A percentile compares a stretch with the other conserved stretches of the same genome.
Conservation (phyloP, 2,329 filamentous ascomycete species). For the Dactylellina leptospora region DNA sequence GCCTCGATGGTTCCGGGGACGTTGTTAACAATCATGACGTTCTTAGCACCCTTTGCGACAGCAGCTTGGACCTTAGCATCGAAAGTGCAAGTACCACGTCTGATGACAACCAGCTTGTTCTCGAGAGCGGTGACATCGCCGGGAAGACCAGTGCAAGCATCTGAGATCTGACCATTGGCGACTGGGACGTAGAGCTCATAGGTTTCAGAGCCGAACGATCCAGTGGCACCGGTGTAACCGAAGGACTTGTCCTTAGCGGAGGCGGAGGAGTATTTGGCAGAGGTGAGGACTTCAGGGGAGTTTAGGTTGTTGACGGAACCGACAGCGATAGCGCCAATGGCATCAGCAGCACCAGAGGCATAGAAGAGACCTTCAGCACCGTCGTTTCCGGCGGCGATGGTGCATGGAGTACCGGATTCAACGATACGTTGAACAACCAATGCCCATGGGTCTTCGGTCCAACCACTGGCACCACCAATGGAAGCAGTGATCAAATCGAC, state of each 20-base stretch:
- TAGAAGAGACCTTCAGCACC: slow-evolving; percentile 65
- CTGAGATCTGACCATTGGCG: slow-evolving; percentile 59
- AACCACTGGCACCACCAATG: slow-evolving; percentile 60
- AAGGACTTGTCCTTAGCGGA: slow-evolving; percentile 58
- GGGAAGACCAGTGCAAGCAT: slow-evolving; percentile 67
- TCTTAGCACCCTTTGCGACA: slow-evolving; percentile 67
- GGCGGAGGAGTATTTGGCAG: slow-evolving; percentile 53
- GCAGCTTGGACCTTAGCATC: slow-evolving; percentile 67
- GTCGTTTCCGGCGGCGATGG: slow-evolving; percentile 66
- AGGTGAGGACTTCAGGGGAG: slow-evolving; percentile 58
- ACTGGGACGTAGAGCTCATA: slow-evolving; percentile 41
- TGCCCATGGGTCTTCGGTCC: slow-evolving; percentile 60
- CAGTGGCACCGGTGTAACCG: slow-evolving; percentile 56
- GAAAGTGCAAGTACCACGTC: slow-evolving; percentile 69
- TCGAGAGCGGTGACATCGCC: slow-evolving; percentile 68
- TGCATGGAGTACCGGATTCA: slow-evolving; percentile 64
- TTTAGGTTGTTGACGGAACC: slow-evolving; percentile 60
- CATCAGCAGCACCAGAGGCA: slow-evolving; percentile 61
- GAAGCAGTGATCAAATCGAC: slow-evolving; percentile 61
- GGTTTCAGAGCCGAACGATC: slow-evolving; percentile 36
- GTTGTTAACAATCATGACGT: slow-evolving; percentile 72
- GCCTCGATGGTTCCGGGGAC: slow-evolving; percentile 45
- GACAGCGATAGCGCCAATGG: slow-evolving; percentile 62
- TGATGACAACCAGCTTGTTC: slow-evolving; percentile 68
- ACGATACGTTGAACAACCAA: slow-evolving; percentile 62